A percentile compares a stretch with the other conserved stretches of the same genome.
phyloP scores from a whole-genome alignment of 164 flowering plant genomes.

The Houttuynia cordata region DNA sequence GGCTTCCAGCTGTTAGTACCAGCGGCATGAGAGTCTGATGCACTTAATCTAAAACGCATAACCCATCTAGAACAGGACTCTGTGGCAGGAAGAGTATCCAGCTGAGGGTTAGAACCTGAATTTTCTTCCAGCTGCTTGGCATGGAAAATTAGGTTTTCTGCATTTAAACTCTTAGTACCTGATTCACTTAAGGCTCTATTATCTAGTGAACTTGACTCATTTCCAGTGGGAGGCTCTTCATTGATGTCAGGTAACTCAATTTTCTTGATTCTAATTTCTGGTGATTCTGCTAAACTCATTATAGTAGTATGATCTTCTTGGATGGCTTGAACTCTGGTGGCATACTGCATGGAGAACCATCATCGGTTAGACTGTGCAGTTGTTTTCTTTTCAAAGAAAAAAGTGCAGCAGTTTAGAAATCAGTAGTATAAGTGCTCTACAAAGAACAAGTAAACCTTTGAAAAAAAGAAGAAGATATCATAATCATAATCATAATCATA shows the following conservation, averaged over 20 bases:
- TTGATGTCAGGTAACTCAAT: slow-evolving; percentile 30
- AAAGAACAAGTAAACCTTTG: too few relatives aligned
- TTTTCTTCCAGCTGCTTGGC: slow-evolving; percentile 19
- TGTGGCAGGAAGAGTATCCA: slow-evolving; percentile 3
- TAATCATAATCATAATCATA: too few relatives aligned
- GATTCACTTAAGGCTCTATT: slow-evolving; percentile 36
- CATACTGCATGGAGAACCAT: neutral
- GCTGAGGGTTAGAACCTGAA: slow-evolving; percentile 12
- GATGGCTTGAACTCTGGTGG: neutral
- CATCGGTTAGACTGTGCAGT: neutral
- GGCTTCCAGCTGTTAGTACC: slow-evolving; percentile 33
- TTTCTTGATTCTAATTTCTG: slow-evolving; percentile 6
- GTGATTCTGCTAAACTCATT: neutral
- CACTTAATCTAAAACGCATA: slow-evolving; percentile 54
- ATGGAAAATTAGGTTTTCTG: slow-evolving; percentile 31
- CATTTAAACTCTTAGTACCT: slow-evolving; percentile 58
- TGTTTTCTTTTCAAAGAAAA: too few relatives aligned
- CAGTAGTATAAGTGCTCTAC: too few relatives aligned
- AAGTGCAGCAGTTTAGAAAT: too few relatives aligned
- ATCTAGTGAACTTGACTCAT: slow-evolving; percentile 14
- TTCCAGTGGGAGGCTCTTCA: slow-evolving; percentile 20
- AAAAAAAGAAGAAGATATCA: too few relatives aligned
- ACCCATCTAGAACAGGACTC: slow-evolving; percentile 55
- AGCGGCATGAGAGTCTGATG: slow-evolving; percentile 25
- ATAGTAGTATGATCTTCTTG: neutral